These are phyloP conservation scores for Rutstroemia sp. DNA, from an alignment of 2,329 filamentous ascomycete genomes.

Conservation along the genomic window DNA sequence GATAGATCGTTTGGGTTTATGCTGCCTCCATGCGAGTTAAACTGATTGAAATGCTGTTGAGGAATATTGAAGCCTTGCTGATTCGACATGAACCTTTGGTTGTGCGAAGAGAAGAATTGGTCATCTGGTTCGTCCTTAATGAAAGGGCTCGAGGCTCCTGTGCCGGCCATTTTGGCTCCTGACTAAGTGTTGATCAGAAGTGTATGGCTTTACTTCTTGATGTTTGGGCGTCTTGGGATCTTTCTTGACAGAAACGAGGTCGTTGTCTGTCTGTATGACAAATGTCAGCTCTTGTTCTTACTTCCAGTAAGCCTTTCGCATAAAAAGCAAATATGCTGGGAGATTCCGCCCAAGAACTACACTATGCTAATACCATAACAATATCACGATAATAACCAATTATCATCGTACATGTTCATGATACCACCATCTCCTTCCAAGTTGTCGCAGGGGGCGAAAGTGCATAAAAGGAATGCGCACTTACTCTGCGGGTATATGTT, in stretches of 20 bases:
- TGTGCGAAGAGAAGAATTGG: slow-evolving; percentile 39
- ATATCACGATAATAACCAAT: not conserved
- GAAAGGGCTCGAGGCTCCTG: slow-evolving; percentile 42
- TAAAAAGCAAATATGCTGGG: slow-evolving; percentile 13
- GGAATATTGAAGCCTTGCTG: slow-evolving; percentile 33
- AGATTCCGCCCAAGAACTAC: not conserved
- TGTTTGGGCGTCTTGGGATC: slow-evolving; percentile 16
- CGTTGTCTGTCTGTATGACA: slow-evolving; percentile 22
- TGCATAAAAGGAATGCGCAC: slow-evolving; percentile 14
- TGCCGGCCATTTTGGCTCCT: slow-evolving; percentile 28
- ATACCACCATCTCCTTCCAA: not conserved
- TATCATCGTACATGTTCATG: not conserved
- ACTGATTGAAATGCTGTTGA: slow-evolving; percentile 38
- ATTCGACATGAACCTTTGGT: slow-evolving; percentile 27
- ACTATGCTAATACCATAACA: not conserved
- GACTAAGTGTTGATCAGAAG: slow-evolving; percentile 11
- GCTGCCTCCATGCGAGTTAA: slow-evolving; percentile 38
- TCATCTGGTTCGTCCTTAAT: slow-evolving; percentile 65
- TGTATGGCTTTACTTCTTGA: slow-evolving; percentile 12
- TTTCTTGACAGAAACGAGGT: slow-evolving; percentile 10
- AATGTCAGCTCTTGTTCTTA: slow-evolving; percentile 22
- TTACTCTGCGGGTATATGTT: slow-evolving; percentile 16
- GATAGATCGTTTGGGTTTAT: slow-evolving; percentile 83
- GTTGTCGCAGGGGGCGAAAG: not conserved
- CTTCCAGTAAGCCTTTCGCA: slow-evolving; percentile 13